Conservation (phyloP, 768 basidiomycete genomes). For the Myochromella boudieri region DNA sequence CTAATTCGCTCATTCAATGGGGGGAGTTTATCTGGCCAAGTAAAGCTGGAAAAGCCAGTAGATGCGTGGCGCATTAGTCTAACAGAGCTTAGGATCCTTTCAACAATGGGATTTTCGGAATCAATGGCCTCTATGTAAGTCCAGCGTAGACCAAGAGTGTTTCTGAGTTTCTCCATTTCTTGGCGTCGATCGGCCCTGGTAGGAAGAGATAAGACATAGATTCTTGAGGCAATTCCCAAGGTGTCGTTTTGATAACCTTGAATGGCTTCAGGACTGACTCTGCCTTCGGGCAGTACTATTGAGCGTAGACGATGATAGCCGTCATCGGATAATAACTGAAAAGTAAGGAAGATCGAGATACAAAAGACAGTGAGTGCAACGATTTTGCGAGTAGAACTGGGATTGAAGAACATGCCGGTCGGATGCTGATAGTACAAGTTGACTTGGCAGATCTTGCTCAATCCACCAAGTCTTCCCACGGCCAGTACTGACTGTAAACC, state of each 20-base stretch:
- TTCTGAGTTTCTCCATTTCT: conserved; percentile 57
- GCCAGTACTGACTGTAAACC: background rate
- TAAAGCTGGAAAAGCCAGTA: conserved; percentile 3
- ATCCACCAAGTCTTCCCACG: too few relatives aligned
- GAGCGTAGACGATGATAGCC: conserved; percentile 1
- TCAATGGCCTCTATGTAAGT: conserved; percentile 51
- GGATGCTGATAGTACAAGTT: too few relatives aligned
- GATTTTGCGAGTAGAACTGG: conserved; percentile 5
- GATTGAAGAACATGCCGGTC: background rate
- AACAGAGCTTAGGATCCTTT: conserved; percentile 44
- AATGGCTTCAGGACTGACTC: background rate
- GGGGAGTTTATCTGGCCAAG: conserved; percentile 25
- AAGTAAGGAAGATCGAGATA: background rate
- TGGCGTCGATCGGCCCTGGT: conserved; percentile 51
- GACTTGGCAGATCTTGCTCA: too few relatives aligned
- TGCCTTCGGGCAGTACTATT: background rate
- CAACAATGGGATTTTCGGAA: conserved; percentile 36
- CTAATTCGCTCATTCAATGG: conserved; percentile 21
- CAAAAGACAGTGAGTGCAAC: conserved; percentile 1
- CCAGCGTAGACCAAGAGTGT: conserved; percentile 49
- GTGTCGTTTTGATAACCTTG: conserved; percentile 11
- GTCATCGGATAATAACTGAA: conserved; percentile 1
- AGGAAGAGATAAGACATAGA: conserved; percentile 63
- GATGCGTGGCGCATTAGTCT: conserved; percentile 23
- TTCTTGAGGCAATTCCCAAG: conserved; percentile 39